These are phyloP conservation scores for Scytalidium sp. DNA, from an alignment of 2,329 filamentous ascomycete species.

Conservation along the genomic window DNA sequence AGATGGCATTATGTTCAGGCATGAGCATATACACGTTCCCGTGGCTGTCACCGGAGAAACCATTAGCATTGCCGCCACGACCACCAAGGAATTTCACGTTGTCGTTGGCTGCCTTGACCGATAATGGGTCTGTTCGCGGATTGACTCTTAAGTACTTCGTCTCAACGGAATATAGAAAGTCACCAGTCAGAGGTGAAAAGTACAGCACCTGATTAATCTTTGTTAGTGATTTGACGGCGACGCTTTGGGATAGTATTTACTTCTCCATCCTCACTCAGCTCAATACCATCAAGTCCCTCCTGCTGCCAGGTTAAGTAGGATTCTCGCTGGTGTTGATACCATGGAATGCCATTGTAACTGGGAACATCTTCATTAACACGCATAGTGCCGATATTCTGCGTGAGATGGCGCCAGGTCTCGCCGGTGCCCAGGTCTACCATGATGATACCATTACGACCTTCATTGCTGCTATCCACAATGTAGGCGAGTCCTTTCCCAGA, in stretches of 20 bases:
- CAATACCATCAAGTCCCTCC: constrained; percentile 31
- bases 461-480: constrained; percentile 41
- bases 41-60: constrained; percentile 40
- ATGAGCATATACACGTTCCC: constrained; percentile 44
- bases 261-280: constrained; percentile 25
- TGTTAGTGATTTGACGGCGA: constrained; percentile 17
- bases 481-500: constrained; percentile 40
- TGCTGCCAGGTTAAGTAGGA: constrained; percentile 23
- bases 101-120: constrained; percentile 37
- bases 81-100: constrained; percentile 44
- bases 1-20: constrained; percentile 42
- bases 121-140: constrained; percentile 27
- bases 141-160: constrained; percentile 33
- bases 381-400: constrained; percentile 12
- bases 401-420: constrained; percentile 36
- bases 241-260: constrained; percentile 9
- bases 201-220: constrained; percentile 34
- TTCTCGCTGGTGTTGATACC: constrained; percentile 25
- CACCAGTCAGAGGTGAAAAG: constrained; percentile 37
- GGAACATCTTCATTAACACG: constrained; percentile 27
- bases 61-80: constrained; percentile 41
- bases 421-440: constrained; percentile 40
- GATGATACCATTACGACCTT: constrained; percentile 43
- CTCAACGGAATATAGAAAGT: constrained; percentile 31
- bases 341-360: constrained; percentile 31